A percentile compares a stretch with the other conserved stretches of the same genome.
Evolutionary conservation across 2,329 filamentous ascomycete genomes (phyloP).

Genomic region (Bipolaris oryzae): DNA sequence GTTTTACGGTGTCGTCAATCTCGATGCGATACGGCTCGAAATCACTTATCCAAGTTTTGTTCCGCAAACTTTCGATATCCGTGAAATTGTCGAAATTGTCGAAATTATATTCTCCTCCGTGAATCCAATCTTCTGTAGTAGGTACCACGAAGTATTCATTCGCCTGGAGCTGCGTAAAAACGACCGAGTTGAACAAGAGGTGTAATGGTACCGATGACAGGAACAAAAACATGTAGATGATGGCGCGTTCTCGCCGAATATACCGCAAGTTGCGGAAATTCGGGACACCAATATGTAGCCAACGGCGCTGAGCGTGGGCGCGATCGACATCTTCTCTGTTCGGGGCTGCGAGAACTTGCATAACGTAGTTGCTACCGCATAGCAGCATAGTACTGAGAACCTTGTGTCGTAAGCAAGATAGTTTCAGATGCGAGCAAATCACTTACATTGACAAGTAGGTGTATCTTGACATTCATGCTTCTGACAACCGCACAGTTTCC

Average conservation of each 20-base stretch:
- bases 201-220: slow-evolving; percentile 23
- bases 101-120: slow-evolving; percentile 13
- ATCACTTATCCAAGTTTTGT: not conserved
- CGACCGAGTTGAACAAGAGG: slow-evolving; percentile 27
- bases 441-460: not conserved
- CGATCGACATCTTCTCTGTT: slow-evolving; percentile 27
- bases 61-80: not conserved
- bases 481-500: not conserved
- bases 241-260: slow-evolving; percentile 2
- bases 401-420: slow-evolving; percentile 43
- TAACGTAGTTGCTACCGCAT: slow-evolving; percentile 34
- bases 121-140: slow-evolving; percentile 18
- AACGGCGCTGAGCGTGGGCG: slow-evolving; percentile 39
- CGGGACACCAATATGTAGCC: slow-evolving; percentile 52
- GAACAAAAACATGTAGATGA: slow-evolving; percentile 12
- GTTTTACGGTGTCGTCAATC: not conserved
- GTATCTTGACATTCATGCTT: not conserved
- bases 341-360: slow-evolving; percentile 35
- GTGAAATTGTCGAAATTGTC: not conserved
- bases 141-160: slow-evolving; percentile 23
- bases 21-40: not conserved
- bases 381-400: slow-evolving; percentile 45
- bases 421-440: too few relatives aligned
- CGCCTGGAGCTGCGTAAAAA: slow-evolving; percentile 23
- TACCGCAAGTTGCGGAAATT: slow-evolving; percentile 28